Evolutionary conservation across 2,329 filamentous ascomycete genomes (phyloP), one percentile per base, ranked within the genome.

Genomic region (Diaporthe sp.): DNA sequence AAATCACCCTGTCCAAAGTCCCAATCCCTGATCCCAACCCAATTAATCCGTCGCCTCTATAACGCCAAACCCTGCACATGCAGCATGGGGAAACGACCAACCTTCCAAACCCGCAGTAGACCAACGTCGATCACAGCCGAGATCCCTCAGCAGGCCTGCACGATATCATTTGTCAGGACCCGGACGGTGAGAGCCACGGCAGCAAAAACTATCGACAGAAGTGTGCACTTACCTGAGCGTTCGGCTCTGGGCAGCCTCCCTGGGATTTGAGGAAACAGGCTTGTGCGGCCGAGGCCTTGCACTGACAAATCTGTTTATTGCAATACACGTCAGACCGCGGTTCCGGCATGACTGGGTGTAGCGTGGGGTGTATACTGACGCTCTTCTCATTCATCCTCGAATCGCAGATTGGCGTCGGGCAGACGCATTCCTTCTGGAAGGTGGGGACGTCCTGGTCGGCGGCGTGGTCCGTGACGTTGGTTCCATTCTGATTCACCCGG

Each of bases 231-330:
- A 79, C 79, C 34, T 74, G 74, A 15, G 62, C 42, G 13, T 53
- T 59, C 6, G 79, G 79, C 75, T 73, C 70, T 13, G 78, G 61
- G 69, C 78, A 79, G 19, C 76, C 78, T 22, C 76, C 73, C 25
- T 77, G 42, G 5, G 79, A 78, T 22, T 74, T 57, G n/a, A 77
- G 37, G 68, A 76, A 79, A 73, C 78, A 78, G 12, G 77, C 79
- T 12, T 77, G 70, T 15, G 46, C 31, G 28, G 76, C 77, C 13
- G 77, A 68, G 10, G 73, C 77, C 72, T 77, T 72, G 73, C 79
- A 79, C 49, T 77, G 59, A 55, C 79, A 79, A 51, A 79, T 46
- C 78, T 79, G 69, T 61, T 61, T 19, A 31, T 55, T 31, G 37
- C 44, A 39, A 34, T n/a, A 25, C 42, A 13, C n/a, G n/a, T 72